A percentile compares a stretch with the other conserved stretches of the same genome.
phyloP scores from a whole-genome alignment of 495 filamentous ascomycete genomes.

The Cercophora samala region DNA sequence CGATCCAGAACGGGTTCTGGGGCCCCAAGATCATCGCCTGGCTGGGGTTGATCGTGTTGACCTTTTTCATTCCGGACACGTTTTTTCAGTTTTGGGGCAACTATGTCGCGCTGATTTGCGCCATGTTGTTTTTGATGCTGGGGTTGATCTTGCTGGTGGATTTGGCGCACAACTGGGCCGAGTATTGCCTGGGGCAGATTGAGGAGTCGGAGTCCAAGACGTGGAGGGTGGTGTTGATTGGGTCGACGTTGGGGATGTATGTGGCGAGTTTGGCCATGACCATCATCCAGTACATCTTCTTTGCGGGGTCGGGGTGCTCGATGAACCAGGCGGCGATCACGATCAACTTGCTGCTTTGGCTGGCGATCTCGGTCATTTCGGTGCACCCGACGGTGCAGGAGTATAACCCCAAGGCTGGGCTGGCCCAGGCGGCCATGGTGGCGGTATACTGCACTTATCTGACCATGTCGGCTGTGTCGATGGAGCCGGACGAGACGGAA shows the following conservation, averaged over 20 bases:
- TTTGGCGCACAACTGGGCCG: conserved; percentile 95
- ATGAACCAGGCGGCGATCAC: conserved; percentile 87
- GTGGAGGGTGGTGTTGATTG: conserved; percentile 84
- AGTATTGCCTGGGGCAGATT: conserved; percentile 90
- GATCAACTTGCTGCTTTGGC: conserved; percentile 80
- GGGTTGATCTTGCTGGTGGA: conserved; percentile 92
- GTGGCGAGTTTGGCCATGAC: conserved; percentile 86
- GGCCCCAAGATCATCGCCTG: conserved; percentile 75
- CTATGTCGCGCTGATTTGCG: conserved; percentile 83
- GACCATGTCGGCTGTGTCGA: conserved; percentile 95
- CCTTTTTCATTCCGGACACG: conserved; percentile 89
- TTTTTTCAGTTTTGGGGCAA: conserved; percentile 98
- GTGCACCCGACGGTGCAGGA: conserved; percentile 89
- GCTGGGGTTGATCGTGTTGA: conserved; percentile 79
- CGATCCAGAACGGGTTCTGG: conserved; percentile 94
- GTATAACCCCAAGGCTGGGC: conserved; percentile 85
- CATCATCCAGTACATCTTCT: conserved; percentile 96
- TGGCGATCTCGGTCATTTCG: conserved; percentile 77
- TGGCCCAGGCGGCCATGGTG: conserved; percentile 97
- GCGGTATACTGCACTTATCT: conserved; percentile 97
- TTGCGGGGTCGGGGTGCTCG: conserved; percentile 73
- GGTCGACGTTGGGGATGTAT: conserved; percentile 94
- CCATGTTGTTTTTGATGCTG: conserved; percentile 90
- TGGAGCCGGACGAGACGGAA: conserved; percentile 79
- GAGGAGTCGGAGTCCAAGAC: conserved; percentile 78